These are phyloP conservation scores for Leptomonas seymouri DNA, from an alignment of 208 protist species.

Conservation along the genomic window DNA sequence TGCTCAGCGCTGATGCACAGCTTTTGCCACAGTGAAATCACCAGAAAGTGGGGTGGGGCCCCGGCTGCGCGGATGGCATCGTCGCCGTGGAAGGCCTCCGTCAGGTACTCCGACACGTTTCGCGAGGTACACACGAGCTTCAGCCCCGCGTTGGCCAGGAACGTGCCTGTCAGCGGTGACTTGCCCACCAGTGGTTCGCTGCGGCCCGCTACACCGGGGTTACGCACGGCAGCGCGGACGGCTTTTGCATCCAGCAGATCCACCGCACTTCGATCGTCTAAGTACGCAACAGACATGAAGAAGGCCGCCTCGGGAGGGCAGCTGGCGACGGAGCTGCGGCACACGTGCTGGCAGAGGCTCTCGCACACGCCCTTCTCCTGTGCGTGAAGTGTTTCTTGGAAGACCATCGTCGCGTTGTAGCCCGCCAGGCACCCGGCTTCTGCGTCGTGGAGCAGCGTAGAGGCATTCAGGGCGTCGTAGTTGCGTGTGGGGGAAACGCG, in stretches of 20 bases:
- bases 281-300: conserved; percentile 30
- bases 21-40: conserved; percentile 37
- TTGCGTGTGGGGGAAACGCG: conserved; percentile 20
- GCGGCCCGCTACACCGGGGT: conserved; percentile 1
- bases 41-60: conserved; percentile 30
- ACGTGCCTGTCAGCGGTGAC: conserved; percentile 31
- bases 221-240: background rate
- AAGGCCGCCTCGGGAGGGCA: conserved; percentile 28
- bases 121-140: background rate
- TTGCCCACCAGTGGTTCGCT: conserved; percentile 24
- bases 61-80: background rate
- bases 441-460: conserved; percentile 20
- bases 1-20: conserved; percentile 30
- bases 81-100: conserved; percentile 8
- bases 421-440: conserved; percentile 28
- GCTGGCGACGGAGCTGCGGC: conserved; percentile 14
- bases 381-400: conserved; percentile 35
- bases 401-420: conserved; percentile 35
- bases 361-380: conserved; percentile 15
- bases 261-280: conserved; percentile 10
- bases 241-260: conserved; percentile 24
- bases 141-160: conserved; percentile 20
- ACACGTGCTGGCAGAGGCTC: conserved; percentile 24
- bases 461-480: conserved; percentile 7
- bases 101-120: conserved; percentile 16